phyloP scores from a whole-genome alignment of 2,329 filamentous ascomycete genomes.

The Colletotrichum horii region DNA sequence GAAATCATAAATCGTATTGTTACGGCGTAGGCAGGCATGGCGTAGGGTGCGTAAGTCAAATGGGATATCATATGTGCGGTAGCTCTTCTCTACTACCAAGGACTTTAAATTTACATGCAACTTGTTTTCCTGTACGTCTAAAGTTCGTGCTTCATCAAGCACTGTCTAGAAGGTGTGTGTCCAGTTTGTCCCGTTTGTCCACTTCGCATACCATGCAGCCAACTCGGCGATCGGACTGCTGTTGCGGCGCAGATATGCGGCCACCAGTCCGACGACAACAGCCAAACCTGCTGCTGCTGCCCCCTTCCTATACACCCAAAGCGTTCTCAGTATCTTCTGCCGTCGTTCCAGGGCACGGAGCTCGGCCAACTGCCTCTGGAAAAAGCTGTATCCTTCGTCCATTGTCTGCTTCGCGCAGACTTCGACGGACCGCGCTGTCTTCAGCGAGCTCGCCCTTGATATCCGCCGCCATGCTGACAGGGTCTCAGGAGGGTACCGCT shows the following conservation, averaged over 20 bases:
- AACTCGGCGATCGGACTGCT: slow-evolving; percentile 27
- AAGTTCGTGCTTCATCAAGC: neutral
- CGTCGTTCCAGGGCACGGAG: slow-evolving; percentile 69
- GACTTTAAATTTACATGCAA: neutral
- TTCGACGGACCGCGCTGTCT: slow-evolving; percentile 70
- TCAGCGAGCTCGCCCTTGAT: slow-evolving; percentile 79
- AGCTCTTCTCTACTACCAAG: neutral
- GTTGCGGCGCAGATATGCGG: slow-evolving; percentile 68
- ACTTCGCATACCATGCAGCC: slow-evolving; percentile 20
- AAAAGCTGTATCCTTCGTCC: slow-evolving; percentile 69
- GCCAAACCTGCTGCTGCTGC: slow-evolving; percentile 67
- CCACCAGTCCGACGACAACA: slow-evolving; percentile 69
- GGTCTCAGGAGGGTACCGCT: slow-evolving; percentile 71
- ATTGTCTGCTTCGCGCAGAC: slow-evolving; percentile 61
- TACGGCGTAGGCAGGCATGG: neutral
- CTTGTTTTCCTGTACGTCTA: neutral
- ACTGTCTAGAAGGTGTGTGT: slow-evolving; percentile 14
- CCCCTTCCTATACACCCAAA: slow-evolving; percentile 72
- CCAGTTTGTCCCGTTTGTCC: slow-evolving; percentile 17
- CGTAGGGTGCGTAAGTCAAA: slow-evolving; percentile 6
- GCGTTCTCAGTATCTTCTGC: slow-evolving; percentile 51
- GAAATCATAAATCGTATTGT: neutral
- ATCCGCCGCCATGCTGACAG: slow-evolving; percentile 76
- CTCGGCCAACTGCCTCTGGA: slow-evolving; percentile 74
- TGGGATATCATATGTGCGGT: slow-evolving; percentile 7